Conservation (phyloP, 441 rosid genomes). For the Populus hybrid region DNA sequence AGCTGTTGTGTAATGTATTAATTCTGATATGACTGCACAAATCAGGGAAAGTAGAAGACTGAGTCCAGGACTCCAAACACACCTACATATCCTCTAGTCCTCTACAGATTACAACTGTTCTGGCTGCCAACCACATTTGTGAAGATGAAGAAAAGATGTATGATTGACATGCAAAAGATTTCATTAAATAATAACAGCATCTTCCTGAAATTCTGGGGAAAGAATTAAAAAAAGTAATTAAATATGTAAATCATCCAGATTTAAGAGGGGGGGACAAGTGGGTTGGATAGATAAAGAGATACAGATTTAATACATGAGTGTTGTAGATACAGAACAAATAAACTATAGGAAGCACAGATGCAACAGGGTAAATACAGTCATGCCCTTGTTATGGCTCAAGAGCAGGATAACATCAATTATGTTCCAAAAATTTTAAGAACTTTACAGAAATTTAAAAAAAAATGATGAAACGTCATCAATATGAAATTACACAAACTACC, state of each 20-base stretch:
- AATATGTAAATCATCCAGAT: not conserved
- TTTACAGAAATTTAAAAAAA: too few relatives aligned
- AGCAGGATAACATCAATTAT: not conserved
- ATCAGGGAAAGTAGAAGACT: constrained; percentile 14
- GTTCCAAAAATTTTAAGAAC: too few relatives aligned
- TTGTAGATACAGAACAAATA: not conserved
- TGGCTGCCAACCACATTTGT: not conserved
- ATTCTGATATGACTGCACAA: constrained; percentile 82
- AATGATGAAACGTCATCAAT: not conserved
- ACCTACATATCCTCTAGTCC: not conserved
- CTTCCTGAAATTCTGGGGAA: not conserved
- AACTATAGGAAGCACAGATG: not conserved
- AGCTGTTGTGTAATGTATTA: constrained; percentile 88
- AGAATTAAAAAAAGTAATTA: not conserved
- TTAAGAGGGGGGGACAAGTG: not conserved
- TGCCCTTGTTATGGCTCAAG: not conserved
- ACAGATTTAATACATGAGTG: not conserved
- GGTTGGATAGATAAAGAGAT: not conserved
- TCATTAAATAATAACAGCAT: constrained; percentile 9
- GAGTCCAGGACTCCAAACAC: constrained; percentile 4
- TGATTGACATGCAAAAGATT: not conserved
- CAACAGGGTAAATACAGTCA: not conserved
- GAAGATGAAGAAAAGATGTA: not conserved
- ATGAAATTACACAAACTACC: not conserved
- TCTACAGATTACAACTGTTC: not conserved